phyloP scores from a whole-genome alignment of 768 basidiomycete genomes.

The Clitopilus passeckerianus region DNA sequence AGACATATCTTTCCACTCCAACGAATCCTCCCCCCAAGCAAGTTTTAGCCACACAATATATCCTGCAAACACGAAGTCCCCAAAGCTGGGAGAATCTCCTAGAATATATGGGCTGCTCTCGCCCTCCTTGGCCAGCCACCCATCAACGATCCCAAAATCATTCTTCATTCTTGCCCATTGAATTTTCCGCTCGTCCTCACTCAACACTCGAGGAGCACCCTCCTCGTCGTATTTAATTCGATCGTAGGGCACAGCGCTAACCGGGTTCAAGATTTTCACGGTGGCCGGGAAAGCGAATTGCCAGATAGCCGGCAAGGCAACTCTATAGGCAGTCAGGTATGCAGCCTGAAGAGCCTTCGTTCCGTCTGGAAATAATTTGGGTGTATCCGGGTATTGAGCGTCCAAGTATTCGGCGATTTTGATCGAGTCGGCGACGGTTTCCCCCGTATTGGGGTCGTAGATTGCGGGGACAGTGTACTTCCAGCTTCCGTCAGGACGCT shows the following conservation, averaged over 20 bases:
- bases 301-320: neutral
- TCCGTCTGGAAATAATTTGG: slow-evolving; percentile 19
- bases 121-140: neutral
- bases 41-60: neutral
- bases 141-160: neutral
- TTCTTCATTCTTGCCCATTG: neutral
- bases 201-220: neutral
- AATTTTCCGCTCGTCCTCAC: neutral
- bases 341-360: slow-evolving; percentile 1
- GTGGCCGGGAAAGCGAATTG: neutral
- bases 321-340: neutral
- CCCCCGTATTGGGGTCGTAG: slow-evolving; percentile 30
- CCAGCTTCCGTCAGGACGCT: slow-evolving; percentile 19
- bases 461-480: slow-evolving; percentile 36
- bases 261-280: neutral
- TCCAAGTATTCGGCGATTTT: slow-evolving; percentile 39
- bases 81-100: neutral
- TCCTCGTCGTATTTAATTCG: neutral
- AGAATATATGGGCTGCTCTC: neutral
- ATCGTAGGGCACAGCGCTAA: neutral
- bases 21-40: neutral
- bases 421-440: slow-evolving; percentile 27
- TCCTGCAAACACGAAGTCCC: neutral
- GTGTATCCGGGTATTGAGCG: slow-evolving; percentile 30
- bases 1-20: slow-evolving; percentile 1